phyloP scores from a whole-genome alignment of 345 rosid species.

The Gossypium bickii region DNA sequence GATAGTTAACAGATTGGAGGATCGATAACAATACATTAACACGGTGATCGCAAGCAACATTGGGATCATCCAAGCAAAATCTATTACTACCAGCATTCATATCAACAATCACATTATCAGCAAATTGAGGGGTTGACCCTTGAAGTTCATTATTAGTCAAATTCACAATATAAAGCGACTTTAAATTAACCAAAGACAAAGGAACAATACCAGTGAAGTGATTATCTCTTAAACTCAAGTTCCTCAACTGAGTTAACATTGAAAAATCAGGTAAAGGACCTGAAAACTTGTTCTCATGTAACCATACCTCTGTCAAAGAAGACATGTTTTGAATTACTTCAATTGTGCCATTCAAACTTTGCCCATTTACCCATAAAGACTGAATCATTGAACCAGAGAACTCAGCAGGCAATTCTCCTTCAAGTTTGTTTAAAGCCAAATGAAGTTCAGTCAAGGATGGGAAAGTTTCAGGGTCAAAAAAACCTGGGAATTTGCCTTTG shows the following conservation, averaged over 20 bases:
- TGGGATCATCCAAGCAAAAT: constrained; percentile 34
- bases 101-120: constrained; percentile 23
- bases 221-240: constrained; percentile 58
- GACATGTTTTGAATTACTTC: constrained; percentile 50
- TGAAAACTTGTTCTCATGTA: constrained; percentile 55
- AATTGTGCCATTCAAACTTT: constrained; percentile 50
- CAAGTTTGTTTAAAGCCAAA: constrained; percentile 42
- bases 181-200: constrained; percentile 30
- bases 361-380: constrained; percentile 52
- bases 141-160: constrained; percentile 41
- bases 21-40: constrained; percentile 33
- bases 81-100: constrained; percentile 22
- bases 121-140: constrained; percentile 36
- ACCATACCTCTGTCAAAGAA: constrained; percentile 48
- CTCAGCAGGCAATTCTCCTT: constrained; percentile 47
- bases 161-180: constrained; percentile 38
- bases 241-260: constrained; percentile 24
- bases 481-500: constrained; percentile 45
- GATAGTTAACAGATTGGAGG: constrained; percentile 26
- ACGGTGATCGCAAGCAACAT: constrained; percentile 33
- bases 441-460: constrained; percentile 37
- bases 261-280: constrained; percentile 74
- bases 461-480: constrained; percentile 35
- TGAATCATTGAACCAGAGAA: constrained; percentile 33
- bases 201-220: constrained; percentile 65